phyloP scores from a whole-genome alignment of 2,329 filamentous ascomycete genomes.

The Polychaeton citri region DNA sequence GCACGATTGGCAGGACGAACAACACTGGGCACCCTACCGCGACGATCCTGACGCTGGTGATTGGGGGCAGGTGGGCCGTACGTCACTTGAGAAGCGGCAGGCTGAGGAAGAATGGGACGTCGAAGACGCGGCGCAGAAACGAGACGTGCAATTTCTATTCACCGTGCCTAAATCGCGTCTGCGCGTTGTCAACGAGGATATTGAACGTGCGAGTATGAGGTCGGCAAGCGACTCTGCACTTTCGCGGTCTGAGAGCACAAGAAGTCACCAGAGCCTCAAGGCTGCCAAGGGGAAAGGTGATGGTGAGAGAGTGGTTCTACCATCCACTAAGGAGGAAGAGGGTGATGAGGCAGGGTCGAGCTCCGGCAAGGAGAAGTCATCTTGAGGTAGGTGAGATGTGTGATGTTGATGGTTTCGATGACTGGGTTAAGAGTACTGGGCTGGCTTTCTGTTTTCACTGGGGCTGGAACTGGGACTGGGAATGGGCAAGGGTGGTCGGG shows the following conservation, averaged over 20 bases:
- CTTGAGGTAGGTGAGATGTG: background rate
- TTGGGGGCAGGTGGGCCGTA: constrained; percentile 16
- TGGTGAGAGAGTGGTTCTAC: constrained; percentile 2
- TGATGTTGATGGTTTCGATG: too few relatives aligned
- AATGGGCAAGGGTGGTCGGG: too few relatives aligned
- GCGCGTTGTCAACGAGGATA: constrained; percentile 75
- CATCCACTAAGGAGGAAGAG: constrained; percentile 5
- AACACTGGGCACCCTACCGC: constrained; percentile 15
- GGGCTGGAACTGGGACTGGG: too few relatives aligned
- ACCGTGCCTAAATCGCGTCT: constrained; percentile 79
- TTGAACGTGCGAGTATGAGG: constrained; percentile 25
- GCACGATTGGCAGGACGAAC: constrained; percentile 22
- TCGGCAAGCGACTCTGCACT: constrained; percentile 16
- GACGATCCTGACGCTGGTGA: constrained; percentile 22
- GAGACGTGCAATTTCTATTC: constrained; percentile 58
- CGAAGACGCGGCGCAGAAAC: constrained; percentile 31
- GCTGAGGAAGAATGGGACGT: constrained; percentile 38
- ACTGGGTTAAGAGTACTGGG: too few relatives aligned
- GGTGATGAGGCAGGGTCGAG: constrained; percentile 1
- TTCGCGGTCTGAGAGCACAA: background rate
- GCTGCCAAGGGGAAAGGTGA: constrained; percentile 2
- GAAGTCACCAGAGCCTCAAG: constrained; percentile 2
- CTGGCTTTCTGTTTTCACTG: too few relatives aligned
- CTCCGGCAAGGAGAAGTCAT: background rate
- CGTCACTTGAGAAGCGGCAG: constrained; percentile 11